phyloP scores from a whole-genome alignment of 2,329 filamentous ascomycete genomes.

The Penicillium sp. region DNA sequence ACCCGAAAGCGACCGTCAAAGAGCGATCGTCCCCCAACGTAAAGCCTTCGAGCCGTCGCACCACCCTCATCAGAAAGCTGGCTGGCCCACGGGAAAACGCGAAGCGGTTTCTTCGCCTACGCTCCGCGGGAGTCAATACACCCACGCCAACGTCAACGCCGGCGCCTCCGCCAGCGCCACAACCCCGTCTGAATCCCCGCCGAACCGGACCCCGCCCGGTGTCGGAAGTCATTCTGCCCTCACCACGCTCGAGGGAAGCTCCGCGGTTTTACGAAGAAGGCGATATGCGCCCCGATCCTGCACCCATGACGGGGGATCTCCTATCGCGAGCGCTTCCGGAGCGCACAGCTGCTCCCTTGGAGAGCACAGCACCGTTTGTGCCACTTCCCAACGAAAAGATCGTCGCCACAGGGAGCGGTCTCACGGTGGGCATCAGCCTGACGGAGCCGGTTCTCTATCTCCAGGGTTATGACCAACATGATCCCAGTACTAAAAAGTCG shows the following conservation, averaged over 20 bases:
- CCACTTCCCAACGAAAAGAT: slow-evolving; percentile 42
- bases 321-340: slow-evolving; percentile 18
- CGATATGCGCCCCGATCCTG: slow-evolving; percentile 26
- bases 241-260: slow-evolving; percentile 29
- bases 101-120: slow-evolving; percentile 42
- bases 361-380: slow-evolving; percentile 28
- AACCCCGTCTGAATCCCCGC: slow-evolving; percentile 20
- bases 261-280: slow-evolving; percentile 11
- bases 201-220: slow-evolving; percentile 29
- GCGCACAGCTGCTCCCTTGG: slow-evolving; percentile 18
- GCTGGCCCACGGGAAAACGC: slow-evolving; percentile 43
- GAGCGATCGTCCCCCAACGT: slow-evolving; percentile 23
- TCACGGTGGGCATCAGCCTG: slow-evolving; percentile 42
- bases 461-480: slow-evolving; percentile 45
- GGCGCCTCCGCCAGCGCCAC: slow-evolving; percentile 18
- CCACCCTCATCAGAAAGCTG: slow-evolving; percentile 36
- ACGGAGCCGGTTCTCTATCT: slow-evolving; percentile 46
- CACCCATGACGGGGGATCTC: slow-evolving; percentile 23
- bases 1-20: slow-evolving; percentile 18
- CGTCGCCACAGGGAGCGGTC: slow-evolving; percentile 45
- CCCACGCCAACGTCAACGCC: slow-evolving; percentile 11
- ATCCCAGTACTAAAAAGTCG: slow-evolving; percentile 57
- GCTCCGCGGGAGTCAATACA: slow-evolving; percentile 25
- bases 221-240: slow-evolving; percentile 32
- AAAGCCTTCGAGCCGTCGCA: slow-evolving; percentile 14